These are phyloP conservation scores for Microstegium vimineum DNA, from an alignment of 176 grass and related monocot species.

Conservation along the genomic window DNA sequence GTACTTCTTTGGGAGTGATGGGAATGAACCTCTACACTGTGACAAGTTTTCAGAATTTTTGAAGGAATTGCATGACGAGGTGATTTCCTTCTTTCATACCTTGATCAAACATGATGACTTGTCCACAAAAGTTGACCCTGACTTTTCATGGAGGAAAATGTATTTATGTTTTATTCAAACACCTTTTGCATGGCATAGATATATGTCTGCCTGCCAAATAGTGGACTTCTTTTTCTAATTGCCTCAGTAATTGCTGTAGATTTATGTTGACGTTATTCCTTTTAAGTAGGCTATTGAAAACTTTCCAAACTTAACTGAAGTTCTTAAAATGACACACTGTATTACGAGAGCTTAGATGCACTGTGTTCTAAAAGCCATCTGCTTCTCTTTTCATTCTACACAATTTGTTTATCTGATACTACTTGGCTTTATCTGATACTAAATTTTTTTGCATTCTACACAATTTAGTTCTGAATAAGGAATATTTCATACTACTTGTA, in stretches of 20 bases:
- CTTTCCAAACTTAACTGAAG: not conserved
- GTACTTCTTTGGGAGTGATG: constrained; percentile 84
- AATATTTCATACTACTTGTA: not conserved
- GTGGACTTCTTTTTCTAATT: not conserved
- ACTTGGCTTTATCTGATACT: too few species aligned
- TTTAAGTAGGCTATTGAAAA: not conserved
- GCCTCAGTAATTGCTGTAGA: not conserved
- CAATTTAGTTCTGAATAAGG: not conserved
- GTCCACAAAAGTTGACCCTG: not conserved
- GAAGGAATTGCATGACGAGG: constrained; percentile 80
- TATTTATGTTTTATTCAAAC: not conserved
- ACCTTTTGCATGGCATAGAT: not conserved
- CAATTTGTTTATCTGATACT: not conserved
- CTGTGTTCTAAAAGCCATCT: not conserved
- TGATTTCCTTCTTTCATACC: constrained; percentile 25
- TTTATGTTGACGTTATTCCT: not conserved
- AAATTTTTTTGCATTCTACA: not conserved
- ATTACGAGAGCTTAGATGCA: not conserved
- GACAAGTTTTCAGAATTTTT: constrained; percentile 80
- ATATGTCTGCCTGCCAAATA: not conserved
- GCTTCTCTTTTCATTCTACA: not conserved
- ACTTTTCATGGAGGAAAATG: not conserved
- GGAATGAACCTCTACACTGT: constrained; percentile 58
- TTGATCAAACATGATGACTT: constrained; percentile 14
- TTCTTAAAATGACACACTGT: not conserved